Base-by-base conservation (phyloP, 2,329 filamentous ascomycete genomes). In the Aspergillus costaricaensis region DNA sequence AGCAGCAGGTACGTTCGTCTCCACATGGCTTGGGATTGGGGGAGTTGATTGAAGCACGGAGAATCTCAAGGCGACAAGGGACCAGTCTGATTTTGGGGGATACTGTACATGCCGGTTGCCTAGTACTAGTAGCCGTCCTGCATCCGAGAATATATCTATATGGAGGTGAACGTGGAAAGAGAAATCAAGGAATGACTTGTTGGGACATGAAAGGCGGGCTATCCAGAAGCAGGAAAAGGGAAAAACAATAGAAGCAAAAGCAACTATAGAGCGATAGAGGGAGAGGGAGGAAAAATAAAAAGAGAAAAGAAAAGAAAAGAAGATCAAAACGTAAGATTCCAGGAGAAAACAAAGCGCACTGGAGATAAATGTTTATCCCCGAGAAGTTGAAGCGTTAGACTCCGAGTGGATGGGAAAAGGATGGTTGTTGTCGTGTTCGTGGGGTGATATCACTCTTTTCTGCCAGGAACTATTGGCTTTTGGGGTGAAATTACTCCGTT, bases 1-100 rank as follows among this genome's bases (percentile, higher is more conserved):
- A 99, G 83, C 59, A 96, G 80, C 65, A 98, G 83, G 79, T 96
- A 96, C 64, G 88, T 86, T 77, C 93, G 88, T 82, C 93, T 88
- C 92, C 92, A 96, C 94, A 97, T 97, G 68, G 55, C 71, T 70
- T 62, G 55, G 12, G 55, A 55, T 59, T 27, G 25, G 25, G 12
- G 53, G 59, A 62, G 3, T 36, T 30, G 55, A 12, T 30, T 30
- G 54, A 61, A 60, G 65, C 63, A 66, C 67, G 59, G 47, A 55
- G 44, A 63, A 58, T 47, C 36, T 53, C 30, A 55, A 52, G 55
- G 38, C 44, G 23, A 62, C 15, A 30, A 39, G 23, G 53, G 41
- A 56, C 17, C 50, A 51, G 50, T 52, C 61, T 54, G 25, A 39
- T 47, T 14, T 32, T 36, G 38, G n/a, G 55, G 23, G 47, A 52